These are phyloP conservation scores for Volvariella volvacea DNA, from an alignment of 1,284 basidiomycete genomes.

Conservation along the genomic window DNA sequence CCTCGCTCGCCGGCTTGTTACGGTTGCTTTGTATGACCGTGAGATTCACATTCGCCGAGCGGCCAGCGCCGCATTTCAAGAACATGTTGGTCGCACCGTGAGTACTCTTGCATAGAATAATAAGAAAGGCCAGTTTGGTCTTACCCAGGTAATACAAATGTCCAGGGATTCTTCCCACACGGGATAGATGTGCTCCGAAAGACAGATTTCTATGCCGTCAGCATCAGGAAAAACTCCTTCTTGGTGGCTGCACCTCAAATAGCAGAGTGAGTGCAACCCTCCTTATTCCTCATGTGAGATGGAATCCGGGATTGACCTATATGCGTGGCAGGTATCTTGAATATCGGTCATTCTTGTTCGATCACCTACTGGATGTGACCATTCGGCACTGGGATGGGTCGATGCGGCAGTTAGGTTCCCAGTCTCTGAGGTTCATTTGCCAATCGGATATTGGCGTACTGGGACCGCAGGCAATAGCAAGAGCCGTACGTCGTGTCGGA, in stretches of 20 bases:
- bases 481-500: constrained; percentile 33
- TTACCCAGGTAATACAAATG: constrained; percentile 6
- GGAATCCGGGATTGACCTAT: constrained; percentile 7
- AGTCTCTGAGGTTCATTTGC: constrained; percentile 69
- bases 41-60: constrained; percentile 95
- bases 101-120: constrained; percentile 20
- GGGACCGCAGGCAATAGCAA: constrained; percentile 40
- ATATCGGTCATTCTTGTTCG: constrained; percentile 67
- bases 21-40: constrained; percentile 84
- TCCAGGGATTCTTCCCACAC: constrained; percentile 80
- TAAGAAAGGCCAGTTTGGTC: constrained; percentile 3
- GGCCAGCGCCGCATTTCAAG: constrained; percentile 96
- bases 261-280: constrained; percentile 55
- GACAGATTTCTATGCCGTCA: constrained; percentile 94
- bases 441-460: constrained; percentile 50
- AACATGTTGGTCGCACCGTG: constrained; percentile 91
- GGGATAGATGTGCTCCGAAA: constrained; percentile 90
- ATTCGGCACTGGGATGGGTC: constrained; percentile 86
- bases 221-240: constrained; percentile 81
- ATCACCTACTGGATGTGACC: constrained; percentile 72
- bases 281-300: constrained; percentile 4
- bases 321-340: constrained; percentile 45
- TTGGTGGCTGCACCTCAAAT: constrained; percentile 79
- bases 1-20: constrained; percentile 69
- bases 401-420: constrained; percentile 79